Evolutionary conservation across 129 eudicot species (phyloP).

Genomic region (Erigeron canadensis): DNA sequence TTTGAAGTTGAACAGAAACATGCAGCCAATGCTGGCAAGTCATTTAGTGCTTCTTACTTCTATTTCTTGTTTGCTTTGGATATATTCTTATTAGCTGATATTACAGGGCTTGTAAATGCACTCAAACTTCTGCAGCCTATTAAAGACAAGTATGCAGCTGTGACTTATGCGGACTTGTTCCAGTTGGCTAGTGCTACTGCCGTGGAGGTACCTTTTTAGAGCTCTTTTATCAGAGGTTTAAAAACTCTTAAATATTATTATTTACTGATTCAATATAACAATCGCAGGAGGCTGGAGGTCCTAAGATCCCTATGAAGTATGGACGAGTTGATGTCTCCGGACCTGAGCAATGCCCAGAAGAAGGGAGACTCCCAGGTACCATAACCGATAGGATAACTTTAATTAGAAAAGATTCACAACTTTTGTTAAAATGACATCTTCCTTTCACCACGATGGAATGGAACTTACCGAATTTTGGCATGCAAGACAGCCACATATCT

Average conservation of each 20-base stretch:
- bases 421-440: background rate
- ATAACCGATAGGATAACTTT: conserved; percentile 15
- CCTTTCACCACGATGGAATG: background rate
- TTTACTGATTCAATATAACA: conserved; percentile 3
- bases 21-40: conserved; percentile 93
- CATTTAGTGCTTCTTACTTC: background rate
- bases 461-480: background rate
- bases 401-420: background rate
- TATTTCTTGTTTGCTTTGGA: conserved; percentile 6
- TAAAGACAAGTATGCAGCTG: conserved; percentile 80
- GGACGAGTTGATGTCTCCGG: conserved; percentile 88
- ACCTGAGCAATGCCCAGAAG: conserved; percentile 96
- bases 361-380: conserved; percentile 97
- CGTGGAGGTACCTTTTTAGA: conserved; percentile 64
- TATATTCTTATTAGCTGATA: conserved; percentile 32
- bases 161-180: conserved; percentile 89
- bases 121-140: conserved; percentile 91
- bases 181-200: conserved; percentile 99
- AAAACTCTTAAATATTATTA: background rate
- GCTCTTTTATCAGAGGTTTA: background rate
- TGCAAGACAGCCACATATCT: background rate
- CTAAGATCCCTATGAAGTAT: conserved; percentile 91
- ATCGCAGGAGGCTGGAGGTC: conserved; percentile 96
- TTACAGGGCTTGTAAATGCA: conserved; percentile 95
- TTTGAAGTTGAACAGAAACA: conserved; percentile 90